Base-by-base conservation (phyloP, 495 filamentous ascomycete species). In the Xylaria castorea region DNA sequence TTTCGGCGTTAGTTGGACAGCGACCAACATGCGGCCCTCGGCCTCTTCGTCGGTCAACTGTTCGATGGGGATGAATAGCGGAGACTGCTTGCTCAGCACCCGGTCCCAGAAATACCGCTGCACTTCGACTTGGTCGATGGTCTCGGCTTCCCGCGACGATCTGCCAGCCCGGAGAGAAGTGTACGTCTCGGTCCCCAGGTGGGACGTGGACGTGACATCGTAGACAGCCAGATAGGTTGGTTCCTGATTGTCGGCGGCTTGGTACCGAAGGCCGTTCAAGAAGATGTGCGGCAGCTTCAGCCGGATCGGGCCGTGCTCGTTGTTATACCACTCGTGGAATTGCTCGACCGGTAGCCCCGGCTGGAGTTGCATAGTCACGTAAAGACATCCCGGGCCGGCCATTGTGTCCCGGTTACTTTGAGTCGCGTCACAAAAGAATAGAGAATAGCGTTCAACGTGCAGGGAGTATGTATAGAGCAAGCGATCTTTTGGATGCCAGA, bases 241-340 rank as follows among this genome's bases (percentile, higher is more conserved):
- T 68, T 85, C 79, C 63, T 79, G 66, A 53, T 82, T 77, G 80
- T 94, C 92, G 62, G 78, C 86, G 25, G 91, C 91, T 14, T 88
- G 89, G 82, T 93, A 96, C 38, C 93, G 90, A 75, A 94, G 91
- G 58, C 93, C 93, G 79, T 93, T 94, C 53, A 80, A 80, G 79
- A 92, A 86, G 79, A 93, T 93, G 25, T 83, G 80, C 51, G 91
- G 90, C 12, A 94, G 80, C 57, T 92, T 90, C 22, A 94, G 86
- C 38, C 93, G 89, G 51, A 90, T 87, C 44, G 93, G 93, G 67
- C 93, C 93, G 81, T 96, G 93, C 81, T 96, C 93, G 79, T 91
- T 93, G 83, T 95, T 93, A 83, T 96, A 96, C 93, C 93, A 96
- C 79, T 95, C 92, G 81, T 94, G 92, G 83, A 95, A 94, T 77